Conservation (phyloP, 2,329 filamentous ascomycete genomes). For the Emergomyces pasteurianus region DNA sequence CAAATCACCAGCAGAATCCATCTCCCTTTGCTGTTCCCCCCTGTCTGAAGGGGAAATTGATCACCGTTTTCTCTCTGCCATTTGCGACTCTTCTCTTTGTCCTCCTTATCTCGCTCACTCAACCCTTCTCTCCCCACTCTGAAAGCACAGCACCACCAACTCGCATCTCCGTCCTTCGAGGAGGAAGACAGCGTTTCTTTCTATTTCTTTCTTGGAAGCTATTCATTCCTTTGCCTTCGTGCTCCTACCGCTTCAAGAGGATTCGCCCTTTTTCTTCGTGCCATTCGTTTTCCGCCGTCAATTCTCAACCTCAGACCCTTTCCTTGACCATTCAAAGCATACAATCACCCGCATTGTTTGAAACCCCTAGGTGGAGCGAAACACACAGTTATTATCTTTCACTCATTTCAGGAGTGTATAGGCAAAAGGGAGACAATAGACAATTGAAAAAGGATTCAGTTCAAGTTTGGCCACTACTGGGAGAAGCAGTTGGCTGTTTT, state of each 20-base stretch:
- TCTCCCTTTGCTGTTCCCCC: neutral
- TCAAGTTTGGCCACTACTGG: neutral
- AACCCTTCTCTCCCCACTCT: neutral
- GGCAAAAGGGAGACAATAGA: neutral
- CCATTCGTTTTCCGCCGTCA: neutral
- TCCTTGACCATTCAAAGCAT: neutral
- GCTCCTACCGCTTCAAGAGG: neutral
- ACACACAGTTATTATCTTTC: neutral
- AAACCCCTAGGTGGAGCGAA: neutral
- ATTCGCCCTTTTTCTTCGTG: neutral
- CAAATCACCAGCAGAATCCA: neutral
- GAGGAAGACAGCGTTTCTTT: neutral
- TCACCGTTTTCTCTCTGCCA: neutral
- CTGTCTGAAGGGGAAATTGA: neutral
- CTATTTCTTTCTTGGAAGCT: neutral
- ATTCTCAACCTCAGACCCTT: neutral
- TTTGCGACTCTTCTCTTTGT: neutral
- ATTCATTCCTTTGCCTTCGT: constrained; percentile 2
- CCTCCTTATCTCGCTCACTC: neutral
- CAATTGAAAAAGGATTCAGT: neutral
- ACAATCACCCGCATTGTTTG: neutral
- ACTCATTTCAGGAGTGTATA: neutral
- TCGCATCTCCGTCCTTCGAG: neutral
- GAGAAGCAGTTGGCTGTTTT: neutral
- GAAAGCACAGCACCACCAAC: neutral